Evolutionary conservation across 768 basidiomycete genomes (phyloP), one percentile per base, ranked within the genome.

Genomic region (Russula brevipes): DNA sequence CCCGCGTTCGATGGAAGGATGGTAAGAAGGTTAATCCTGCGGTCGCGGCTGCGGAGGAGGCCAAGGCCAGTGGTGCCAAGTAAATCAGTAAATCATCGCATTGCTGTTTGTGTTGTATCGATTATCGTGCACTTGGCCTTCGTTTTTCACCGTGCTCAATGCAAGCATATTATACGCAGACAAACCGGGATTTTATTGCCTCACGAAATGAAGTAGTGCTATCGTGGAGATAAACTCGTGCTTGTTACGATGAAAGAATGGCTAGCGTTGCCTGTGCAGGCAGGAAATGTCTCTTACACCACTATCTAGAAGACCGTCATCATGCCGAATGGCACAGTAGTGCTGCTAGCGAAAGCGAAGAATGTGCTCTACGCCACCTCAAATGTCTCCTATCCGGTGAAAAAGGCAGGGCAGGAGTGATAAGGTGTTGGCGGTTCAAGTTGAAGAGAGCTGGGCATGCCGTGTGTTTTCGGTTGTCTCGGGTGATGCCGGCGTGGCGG

Each of bases 21-120:
- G 88, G 87, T 65, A 91, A 97, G 85, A 92, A 94, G 82, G 87
- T 95, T 76, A 96, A 96, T 81, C 90, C 93, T 50, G 94, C 94
- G 59, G 94, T 97, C 41, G 89, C 86, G 51, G 94, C 94, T 65
- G 94, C 94, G 30, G 89, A 93, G 79, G 93, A 89, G 58, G 89
- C 88, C 36, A 90, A 91, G 76, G 86, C 82, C 53, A 79, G 78
- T 17, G 79, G 74, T 50, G 67, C 69, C 17, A 52, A 58, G 50
- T 63, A 57, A 33, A 52, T 62, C 24, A 24, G 42, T 68, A 57
- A 56, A 41, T 39, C 41, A 33, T 60, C 14, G n/a, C 33, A 61
- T 24, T 31, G 42, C 54, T 50, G 35, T 56, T 59, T 60, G 59
- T 64, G 55, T 55, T 62, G 63, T 68, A 65, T 60, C 59, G 65